phyloP scores from a whole-genome alignment of 352 stramenopile species.

The Pythium rhizo-oryzae region DNA sequence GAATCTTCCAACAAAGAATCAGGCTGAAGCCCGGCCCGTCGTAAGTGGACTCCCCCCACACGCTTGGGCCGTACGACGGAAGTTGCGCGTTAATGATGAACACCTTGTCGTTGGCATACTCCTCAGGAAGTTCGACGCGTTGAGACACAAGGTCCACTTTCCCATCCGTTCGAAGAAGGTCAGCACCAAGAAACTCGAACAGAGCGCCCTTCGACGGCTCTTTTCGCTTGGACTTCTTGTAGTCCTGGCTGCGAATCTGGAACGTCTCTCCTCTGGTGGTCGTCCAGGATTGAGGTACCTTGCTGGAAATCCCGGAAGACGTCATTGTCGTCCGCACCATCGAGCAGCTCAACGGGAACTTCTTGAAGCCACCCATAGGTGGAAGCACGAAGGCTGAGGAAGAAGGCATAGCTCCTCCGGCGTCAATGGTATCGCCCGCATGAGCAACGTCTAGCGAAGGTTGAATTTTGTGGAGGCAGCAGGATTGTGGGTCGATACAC shows the following conservation, averaged over 20 bases:
- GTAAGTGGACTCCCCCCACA: conserved; percentile 66
- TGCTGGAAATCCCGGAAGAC: conserved; percentile 48
- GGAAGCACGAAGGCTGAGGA: conserved; percentile 3
- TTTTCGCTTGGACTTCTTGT: conserved; percentile 85
- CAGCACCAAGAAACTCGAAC: conserved; percentile 79
- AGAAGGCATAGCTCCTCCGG: neutral
- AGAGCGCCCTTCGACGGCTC: conserved; percentile 55
- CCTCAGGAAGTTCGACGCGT: conserved; percentile 59
- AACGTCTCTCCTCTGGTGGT: conserved; percentile 63
- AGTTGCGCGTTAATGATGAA: conserved; percentile 88
- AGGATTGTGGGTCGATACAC: conserved; percentile 46
- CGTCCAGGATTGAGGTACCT: conserved; percentile 58
- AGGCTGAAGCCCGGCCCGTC: conserved; percentile 78
- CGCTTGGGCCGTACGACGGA: conserved; percentile 72
- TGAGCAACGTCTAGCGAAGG: neutral
- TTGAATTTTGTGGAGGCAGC: conserved; percentile 52
- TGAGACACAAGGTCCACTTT: conserved; percentile 82
- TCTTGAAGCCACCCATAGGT: conserved; percentile 31
- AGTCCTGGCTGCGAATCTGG: conserved; percentile 68
- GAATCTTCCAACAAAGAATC: conserved; percentile 84
- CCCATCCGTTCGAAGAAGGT: conserved; percentile 65
- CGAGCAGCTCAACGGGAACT: conserved; percentile 59
- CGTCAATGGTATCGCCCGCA: neutral
- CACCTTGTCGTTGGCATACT: conserved; percentile 58
- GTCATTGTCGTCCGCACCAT: conserved; percentile 55